phyloP scores from a whole-genome alignment of 441 rosid genomes.

The Corymbia citriodora region DNA sequence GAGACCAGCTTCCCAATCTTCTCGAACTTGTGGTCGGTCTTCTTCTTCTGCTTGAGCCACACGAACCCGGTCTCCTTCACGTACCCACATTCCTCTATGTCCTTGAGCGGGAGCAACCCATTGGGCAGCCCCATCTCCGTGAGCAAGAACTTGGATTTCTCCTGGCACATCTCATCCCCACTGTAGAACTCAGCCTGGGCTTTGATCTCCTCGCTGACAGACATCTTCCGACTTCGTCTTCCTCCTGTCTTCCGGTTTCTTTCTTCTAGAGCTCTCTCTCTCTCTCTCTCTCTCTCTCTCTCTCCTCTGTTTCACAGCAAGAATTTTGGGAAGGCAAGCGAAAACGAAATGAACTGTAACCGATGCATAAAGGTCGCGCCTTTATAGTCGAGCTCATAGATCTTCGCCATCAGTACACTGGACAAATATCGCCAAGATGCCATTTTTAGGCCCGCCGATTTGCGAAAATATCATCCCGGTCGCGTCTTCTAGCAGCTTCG shows the following conservation, averaged over 20 bases:
- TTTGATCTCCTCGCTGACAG: slow-evolving; percentile 67
- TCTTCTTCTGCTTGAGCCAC: slow-evolving; percentile 90
- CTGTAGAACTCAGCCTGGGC: slow-evolving; percentile 71
- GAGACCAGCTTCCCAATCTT: slow-evolving; percentile 50
- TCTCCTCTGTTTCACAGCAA: background rate
- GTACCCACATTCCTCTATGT: slow-evolving; percentile 77
- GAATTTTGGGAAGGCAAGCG: background rate
- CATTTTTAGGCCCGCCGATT: background rate
- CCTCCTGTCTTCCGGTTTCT: background rate
- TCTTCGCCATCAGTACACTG: background rate
- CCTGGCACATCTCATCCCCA: slow-evolving; percentile 73
- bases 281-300: background rate
- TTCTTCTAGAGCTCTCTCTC: background rate
- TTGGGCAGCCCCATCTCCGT: slow-evolving; percentile 59
- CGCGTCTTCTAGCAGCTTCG: background rate
- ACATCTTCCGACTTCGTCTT: slow-evolving; percentile 18
- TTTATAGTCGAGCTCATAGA: background rate
- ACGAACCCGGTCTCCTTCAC: slow-evolving; percentile 79
- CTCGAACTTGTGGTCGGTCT: slow-evolving; percentile 73
- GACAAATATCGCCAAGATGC: background rate
- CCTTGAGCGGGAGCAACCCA: slow-evolving; percentile 74
- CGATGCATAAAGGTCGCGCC: background rate
- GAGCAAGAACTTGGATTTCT: slow-evolving; percentile 56
- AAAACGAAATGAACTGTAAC: background rate
- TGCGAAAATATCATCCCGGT: background rate